Evolutionary conservation across 768 basidiomycete genomes (phyloP).

Genomic region (Leccinum rimulosum): DNA sequence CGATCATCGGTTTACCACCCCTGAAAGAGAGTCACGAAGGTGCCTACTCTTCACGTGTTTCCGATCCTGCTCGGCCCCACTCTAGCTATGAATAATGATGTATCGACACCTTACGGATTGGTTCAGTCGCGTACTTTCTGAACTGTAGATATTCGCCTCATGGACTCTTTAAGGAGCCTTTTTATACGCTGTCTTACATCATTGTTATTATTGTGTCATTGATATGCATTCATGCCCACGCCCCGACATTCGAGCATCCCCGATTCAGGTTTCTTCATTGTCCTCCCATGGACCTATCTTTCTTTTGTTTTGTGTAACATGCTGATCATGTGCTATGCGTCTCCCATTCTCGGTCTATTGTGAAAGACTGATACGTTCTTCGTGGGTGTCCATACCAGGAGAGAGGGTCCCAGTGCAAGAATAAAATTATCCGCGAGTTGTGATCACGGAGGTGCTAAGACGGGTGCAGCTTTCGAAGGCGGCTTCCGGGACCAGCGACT

Average conservation of each 20-base stretch:
- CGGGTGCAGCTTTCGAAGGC: conserved; percentile 34
- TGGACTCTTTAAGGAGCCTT: conserved; percentile 10
- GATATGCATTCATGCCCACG: background rate
- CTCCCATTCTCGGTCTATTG: conserved; percentile 24
- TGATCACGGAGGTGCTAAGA: conserved; percentile 30
- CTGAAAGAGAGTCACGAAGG: conserved; percentile 43
- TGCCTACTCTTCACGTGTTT: conserved; percentile 25
- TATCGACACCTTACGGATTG: background rate
- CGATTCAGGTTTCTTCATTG: conserved; percentile 11
- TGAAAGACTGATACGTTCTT: conserved; percentile 31
- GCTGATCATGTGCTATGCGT: conserved; percentile 22
- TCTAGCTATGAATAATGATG: conserved; percentile 42
- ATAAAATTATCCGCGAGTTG: conserved; percentile 36
- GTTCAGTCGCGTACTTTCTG: background rate
- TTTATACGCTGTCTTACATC: conserved; percentile 2
- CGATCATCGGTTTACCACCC: conserved; percentile 49
- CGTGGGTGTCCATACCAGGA: conserved; percentile 32
- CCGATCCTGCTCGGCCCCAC: conserved; percentile 38
- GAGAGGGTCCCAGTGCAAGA: conserved; percentile 25
- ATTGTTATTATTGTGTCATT: background rate
- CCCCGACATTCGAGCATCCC: background rate
- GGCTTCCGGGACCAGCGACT: conserved; percentile 26
- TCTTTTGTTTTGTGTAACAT: conserved; percentile 15
- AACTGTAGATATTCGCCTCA: conserved; percentile 2
- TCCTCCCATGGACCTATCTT: conserved; percentile 33